Evolutionary conservation across 2,329 filamentous ascomycete genomes (phyloP), one percentile per base, ranked within the genome.

Genomic region (Orbilia ellipsospora): DNA sequence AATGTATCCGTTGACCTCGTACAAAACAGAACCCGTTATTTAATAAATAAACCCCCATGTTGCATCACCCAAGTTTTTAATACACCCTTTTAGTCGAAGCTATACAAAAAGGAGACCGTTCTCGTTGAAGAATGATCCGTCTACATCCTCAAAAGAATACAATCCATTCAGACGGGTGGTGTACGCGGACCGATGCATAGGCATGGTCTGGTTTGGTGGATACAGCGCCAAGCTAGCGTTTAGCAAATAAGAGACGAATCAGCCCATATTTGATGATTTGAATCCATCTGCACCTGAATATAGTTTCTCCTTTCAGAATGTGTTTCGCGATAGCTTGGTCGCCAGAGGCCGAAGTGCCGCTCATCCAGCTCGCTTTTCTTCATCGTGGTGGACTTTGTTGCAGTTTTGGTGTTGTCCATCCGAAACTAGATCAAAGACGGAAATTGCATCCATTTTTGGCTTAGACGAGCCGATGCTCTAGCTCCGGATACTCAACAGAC

Each of bases 351-450:
- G 7, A 31, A 23, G 10, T 18, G 7, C 16, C 3, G 26, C 26
- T 23, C 8, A 26, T 26, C 28, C 51, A 26, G n/a, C 28, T 55
- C 12, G 3, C 20, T 26, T 15, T 15, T 36, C 62, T 16, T n/a
- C 18, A 16, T 26, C 45, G 48, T 40, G 62, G 20, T 26, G 31
- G 2, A 15, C 2, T 20, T 31, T 57, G 52, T 57, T 66, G 52
- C 16, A 57, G n/a, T 56, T 20, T 57, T 15, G 7, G 62, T 66
- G 62, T 51, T 66, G 52, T 66, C 40, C 23, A 66, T 23, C 52
- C 62, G 62, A 40, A 23, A 40, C 42, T 59, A 26, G 28, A 44
- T 44, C 42, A 5, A 16, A 44, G 13, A 15, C 10, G 15, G 28
- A 42, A 23, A 44, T 26, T 15, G 5, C 44, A 48, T n/a, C 44